A percentile compares a stretch with the other conserved stretches of the same genome.
Conservation (phyloP, 2,329 filamentous ascomycete species). For the Botrytis tulipae region DNA sequence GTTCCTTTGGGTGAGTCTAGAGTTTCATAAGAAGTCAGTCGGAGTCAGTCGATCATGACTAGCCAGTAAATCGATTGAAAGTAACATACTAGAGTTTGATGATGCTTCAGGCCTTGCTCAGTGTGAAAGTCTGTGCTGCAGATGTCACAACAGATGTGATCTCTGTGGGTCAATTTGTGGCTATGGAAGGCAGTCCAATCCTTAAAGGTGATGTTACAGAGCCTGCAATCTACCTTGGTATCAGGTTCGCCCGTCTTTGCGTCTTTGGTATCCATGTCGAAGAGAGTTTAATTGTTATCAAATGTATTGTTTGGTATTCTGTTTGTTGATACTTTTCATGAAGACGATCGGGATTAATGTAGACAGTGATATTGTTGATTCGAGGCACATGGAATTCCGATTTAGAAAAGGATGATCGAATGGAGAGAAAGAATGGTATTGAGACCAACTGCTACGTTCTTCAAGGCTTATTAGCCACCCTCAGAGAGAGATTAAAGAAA, state of each 20-base stretch:
- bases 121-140: slow-evolving; percentile 18
- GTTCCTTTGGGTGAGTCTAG: slow-evolving; percentile 19
- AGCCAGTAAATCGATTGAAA: neutral
- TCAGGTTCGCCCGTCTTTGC: neutral
- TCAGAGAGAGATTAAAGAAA: neutral
- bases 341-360: neutral
- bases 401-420: neutral
- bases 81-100: slow-evolving; percentile 15
- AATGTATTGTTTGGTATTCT: neutral
- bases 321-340: neutral
- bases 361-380: neutral
- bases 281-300: too few species aligned
- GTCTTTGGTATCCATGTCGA: neutral
- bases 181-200: slow-evolving; percentile 7
- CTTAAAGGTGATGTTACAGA: slow-evolving; percentile 2
- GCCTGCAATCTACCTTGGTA: slow-evolving; percentile 13
- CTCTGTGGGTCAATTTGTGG: slow-evolving; percentile 11
- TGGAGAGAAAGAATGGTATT: neutral
- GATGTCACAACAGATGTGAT: slow-evolving; percentile 19
- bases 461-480: too few species aligned
- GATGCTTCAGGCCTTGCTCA: slow-evolving; percentile 15
- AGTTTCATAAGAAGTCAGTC: neutral
- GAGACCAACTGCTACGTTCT: neutral
- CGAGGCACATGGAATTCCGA: neutral
- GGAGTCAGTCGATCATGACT: neutral